These are phyloP conservation scores for Astraeus odoratus DNA, from an alignment of 768 basidiomycete genomes.

Conservation along the genomic window DNA sequence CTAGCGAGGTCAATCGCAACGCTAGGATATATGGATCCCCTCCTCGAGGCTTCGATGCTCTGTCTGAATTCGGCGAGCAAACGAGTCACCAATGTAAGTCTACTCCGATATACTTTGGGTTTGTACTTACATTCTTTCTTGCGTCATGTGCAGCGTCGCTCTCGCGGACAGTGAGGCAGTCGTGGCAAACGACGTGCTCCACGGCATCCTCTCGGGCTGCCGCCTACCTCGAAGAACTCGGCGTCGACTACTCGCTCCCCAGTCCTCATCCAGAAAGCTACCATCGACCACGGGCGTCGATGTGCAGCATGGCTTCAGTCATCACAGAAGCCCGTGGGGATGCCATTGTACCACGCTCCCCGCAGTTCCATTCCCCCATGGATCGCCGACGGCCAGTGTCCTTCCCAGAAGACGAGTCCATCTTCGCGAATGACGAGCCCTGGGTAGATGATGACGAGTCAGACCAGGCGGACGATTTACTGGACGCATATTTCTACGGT, in stretches of 20 bases:
- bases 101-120: neutral
- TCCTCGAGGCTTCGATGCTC: slow-evolving; percentile 1
- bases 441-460: slow-evolving; percentile 21
- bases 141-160: slow-evolving; percentile 15
- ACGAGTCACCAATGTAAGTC: slow-evolving; percentile 10
- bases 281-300: slow-evolving; percentile 31
- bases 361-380: slow-evolving; percentile 22
- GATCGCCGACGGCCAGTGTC: slow-evolving; percentile 10
- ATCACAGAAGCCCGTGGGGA: slow-evolving; percentile 54
- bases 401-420: slow-evolving; percentile 17
- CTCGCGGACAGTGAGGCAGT: slow-evolving; percentile 18
- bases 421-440: slow-evolving; percentile 11
- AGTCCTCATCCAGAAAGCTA: slow-evolving; percentile 15
- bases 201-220: slow-evolving; percentile 13
- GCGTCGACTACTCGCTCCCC: slow-evolving; percentile 21
- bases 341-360: slow-evolving; percentile 36
- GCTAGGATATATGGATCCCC: slow-evolving; percentile 15
- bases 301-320: slow-evolving; percentile 50
- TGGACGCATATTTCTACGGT: slow-evolving; percentile 39
- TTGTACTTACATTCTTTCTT: neutral
- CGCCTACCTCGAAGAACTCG: slow-evolving; percentile 26
- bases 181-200: slow-evolving; percentile 29
- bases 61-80: slow-evolving; percentile 5
- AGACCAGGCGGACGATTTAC: slow-evolving; percentile 29
- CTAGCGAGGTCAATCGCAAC: slow-evolving; percentile 12